Base-by-base conservation (phyloP, 768 basidiomycete species). In the Boletus reticulatus region DNA sequence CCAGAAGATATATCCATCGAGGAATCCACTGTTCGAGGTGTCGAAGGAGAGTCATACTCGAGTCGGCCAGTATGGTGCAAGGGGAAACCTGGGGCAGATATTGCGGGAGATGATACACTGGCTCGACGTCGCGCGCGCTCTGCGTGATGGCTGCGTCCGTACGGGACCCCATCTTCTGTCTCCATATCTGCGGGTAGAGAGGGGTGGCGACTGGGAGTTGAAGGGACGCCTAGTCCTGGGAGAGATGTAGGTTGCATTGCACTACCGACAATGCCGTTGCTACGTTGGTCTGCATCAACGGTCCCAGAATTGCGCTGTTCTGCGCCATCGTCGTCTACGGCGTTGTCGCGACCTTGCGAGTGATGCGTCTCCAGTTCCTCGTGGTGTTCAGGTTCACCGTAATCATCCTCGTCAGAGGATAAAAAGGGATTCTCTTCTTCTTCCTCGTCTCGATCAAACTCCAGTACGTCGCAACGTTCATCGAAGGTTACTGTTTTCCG, bases 401-500 rank as follows among this genome's bases (percentile, higher is more conserved):
- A 63, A 45, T 71, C 62, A 45, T 73, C 67, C 19, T 75, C 76
- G 29, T 72, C 71, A 14, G 69, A 66, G 27, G 73, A 77, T 64
- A 75, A 67, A 47, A 82, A 82, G 4, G 78, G 74, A 53, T 81
- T 75, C 49, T 76, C 76, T 6, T 77, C 77, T 20, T 78, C 77
- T 48, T 82, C 87, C 45, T 88, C 80, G 13, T 84, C 88, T 19
- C 79, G 73, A 53, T 89, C 86, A 66, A 90, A 92, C 65, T 92
- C 90, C 31, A 92, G 70, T 12, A 94, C 90, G 57, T 94, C 91
- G 60, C 88, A 89, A 12, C 83, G 79, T 58, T 89, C 87, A 67
- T 87, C 80, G 55, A 89, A 94, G 1, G 83, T 88, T 27, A 94
- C 92, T 0, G 83, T 92, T 69, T 92, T 93, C 57, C 88, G 71